These are phyloP conservation scores for Cupressus sempervirens DNA, from an alignment of 75 land plant genomes.

Conservation along the genomic window DNA sequence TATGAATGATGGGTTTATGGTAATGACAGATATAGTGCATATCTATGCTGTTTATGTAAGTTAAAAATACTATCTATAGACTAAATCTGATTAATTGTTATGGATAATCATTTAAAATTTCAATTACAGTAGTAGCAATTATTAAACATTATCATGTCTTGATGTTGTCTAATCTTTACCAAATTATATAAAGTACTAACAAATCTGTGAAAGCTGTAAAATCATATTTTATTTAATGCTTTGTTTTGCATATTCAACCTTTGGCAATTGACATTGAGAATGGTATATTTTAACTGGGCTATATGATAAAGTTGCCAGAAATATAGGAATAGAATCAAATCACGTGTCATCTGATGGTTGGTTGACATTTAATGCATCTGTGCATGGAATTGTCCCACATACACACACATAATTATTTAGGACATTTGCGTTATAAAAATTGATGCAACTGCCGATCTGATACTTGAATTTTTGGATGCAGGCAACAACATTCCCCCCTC, in stretches of 20 bases:
- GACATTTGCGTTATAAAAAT: neutral
- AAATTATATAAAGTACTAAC: neutral
- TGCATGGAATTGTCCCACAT: neutral
- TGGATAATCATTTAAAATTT: neutral
- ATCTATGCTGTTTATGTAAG: neutral
- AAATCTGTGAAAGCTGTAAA: neutral
- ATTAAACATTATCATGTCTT: neutral
- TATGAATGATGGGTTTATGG: neutral
- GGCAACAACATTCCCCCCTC: conserved; percentile 96
- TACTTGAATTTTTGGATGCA: conserved; percentile 17
- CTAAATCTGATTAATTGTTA: neutral
- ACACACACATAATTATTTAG: neutral
- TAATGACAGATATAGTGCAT: neutral
- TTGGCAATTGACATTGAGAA: neutral
- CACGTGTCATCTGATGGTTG: neutral
- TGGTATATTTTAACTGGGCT: neutral
- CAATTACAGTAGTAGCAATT: neutral
- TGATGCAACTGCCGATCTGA: neutral
- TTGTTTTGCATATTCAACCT: neutral
- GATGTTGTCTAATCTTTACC: neutral
- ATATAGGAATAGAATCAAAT: neutral
- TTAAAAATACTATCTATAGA: neutral
- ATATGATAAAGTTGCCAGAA: neutral
- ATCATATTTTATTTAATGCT: neutral
- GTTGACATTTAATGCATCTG: neutral